Conservation (phyloP, 2,329 filamentous ascomycete species). For the Hirsutella thompsonii region DNA sequence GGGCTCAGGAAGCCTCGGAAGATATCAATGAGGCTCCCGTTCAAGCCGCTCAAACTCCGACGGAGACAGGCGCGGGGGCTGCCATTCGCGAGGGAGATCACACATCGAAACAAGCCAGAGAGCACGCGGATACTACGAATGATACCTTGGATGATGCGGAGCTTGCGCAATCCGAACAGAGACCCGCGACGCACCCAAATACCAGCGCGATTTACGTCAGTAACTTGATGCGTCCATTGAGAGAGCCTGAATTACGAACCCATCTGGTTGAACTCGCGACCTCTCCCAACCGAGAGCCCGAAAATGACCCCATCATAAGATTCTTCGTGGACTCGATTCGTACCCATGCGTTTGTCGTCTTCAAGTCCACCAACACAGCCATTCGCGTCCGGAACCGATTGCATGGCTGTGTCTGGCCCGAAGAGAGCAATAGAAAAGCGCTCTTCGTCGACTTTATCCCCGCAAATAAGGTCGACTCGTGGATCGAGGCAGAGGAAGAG, state of each 20-base stretch:
- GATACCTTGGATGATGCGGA: conserved; percentile 16
- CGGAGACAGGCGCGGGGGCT: neutral
- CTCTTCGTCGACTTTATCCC: conserved; percentile 88
- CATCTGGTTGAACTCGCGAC: conserved; percentile 60
- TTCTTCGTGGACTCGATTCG: conserved; percentile 78
- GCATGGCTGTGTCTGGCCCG: conserved; percentile 73
- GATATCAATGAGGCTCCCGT: conserved; percentile 3
- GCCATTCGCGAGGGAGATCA: neutral
- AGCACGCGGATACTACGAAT: conserved; percentile 1
- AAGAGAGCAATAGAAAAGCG: conserved; percentile 71
- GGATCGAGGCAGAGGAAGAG: conserved; percentile 58
- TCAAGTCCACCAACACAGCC: conserved; percentile 57
- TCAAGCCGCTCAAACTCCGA: neutral
- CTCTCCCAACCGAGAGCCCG: conserved; percentile 35
- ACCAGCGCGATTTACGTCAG: conserved; percentile 77
- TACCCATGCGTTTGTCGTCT: conserved; percentile 75
- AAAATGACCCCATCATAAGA: conserved; percentile 41
- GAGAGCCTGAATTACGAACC: conserved; percentile 49
- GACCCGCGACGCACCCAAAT: conserved; percentile 54
- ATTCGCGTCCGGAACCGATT: conserved; percentile 62
- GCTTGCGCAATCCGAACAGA: conserved; percentile 22
- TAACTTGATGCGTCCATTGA: conserved; percentile 79
- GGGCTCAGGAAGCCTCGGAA: conserved; percentile 14
- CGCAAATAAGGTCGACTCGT: conserved; percentile 54
- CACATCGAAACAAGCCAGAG: neutral